A percentile compares a stretch with the other conserved stretches of the same genome.
These are phyloP conservation scores for Plantago ovata DNA, from an alignment of 257 asterid species.

Conservation along the genomic window DNA sequence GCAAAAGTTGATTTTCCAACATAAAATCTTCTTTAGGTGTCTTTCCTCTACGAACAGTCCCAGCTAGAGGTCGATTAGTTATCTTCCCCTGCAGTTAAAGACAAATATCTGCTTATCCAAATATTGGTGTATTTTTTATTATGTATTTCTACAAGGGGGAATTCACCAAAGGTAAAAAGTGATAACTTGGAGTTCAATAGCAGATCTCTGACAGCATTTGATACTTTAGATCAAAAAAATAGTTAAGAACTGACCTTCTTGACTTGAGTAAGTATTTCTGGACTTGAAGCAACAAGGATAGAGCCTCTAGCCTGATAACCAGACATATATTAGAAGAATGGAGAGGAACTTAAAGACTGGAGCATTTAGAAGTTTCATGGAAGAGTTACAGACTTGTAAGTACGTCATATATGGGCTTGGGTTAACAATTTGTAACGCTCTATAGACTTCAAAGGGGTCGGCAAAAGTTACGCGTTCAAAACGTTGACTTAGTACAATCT, in stretches of 20 bases:
- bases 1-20: constrained; percentile 84
- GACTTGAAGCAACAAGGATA: no score
- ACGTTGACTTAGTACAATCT: constrained; percentile 95
- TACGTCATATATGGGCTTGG: constrained; percentile 98
- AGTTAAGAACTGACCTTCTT: constrained; percentile 61
- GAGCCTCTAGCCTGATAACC: constrained; percentile 71
- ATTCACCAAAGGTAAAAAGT: no score
- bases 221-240: no score
- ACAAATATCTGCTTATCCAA: background rate
- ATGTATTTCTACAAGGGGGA: background rate
- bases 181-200: no score
- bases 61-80: constrained; percentile 92
- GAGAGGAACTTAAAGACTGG: constrained; percentile 11
- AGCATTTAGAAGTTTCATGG: constrained; percentile 17
- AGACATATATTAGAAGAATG: constrained; percentile 15
- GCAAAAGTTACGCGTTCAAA: constrained; percentile 94
- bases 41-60: constrained; percentile 94
- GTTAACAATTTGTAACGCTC: no score
- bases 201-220: no score
- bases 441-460: no score
- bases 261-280: constrained; percentile 90
- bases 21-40: constrained; percentile 80
- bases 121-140: background rate
- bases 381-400: constrained; percentile 61
- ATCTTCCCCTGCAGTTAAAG: constrained; percentile 53